Base-by-base conservation (phyloP, 495 filamentous ascomycete genomes). In the Polyplosphaeria fusca region DNA sequence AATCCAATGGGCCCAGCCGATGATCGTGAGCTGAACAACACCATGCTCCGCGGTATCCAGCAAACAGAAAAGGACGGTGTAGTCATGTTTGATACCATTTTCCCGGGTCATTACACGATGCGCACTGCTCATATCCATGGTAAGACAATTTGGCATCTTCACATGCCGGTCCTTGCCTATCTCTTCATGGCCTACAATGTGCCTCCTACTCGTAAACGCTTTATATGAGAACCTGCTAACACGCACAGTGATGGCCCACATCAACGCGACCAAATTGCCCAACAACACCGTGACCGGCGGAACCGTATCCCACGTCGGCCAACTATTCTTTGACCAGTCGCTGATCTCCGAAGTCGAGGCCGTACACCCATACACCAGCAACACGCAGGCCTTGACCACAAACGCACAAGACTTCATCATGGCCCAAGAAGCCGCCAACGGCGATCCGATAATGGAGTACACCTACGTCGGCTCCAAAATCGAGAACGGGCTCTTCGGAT, bases 271-370 rank as follows among this genome's bases (percentile, higher is more conserved):
- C 32, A 60, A 76, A 16, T 70, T 75, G 44, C 66, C 73, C 7
- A 80, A 83, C 71, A 75, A 71, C 57, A 82, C 77, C 19, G 54
- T 81, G 46, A 71, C 69, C 19, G 76, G 76, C 43, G 80, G 78
- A 3, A 64, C 65, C 0, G 73, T 80, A 16, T 73, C 77, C 1
- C 79, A 87, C 67, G 72, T 85, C 52, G 72, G 83, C 56, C 82
- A 86, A 66, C 60, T 86, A 12, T 87, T 82, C 77, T 87, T 80
- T 70, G 81, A 82, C 47, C 77, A 86, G 60, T 74, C 72, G 23
- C 76, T 85, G 30, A 77, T 80, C 55, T 68, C 61, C 12, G 73
- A 72, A 30, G 79, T 87, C 39, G 78, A 83, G 61, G 64, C 69
- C n/a, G 76, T 42, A n/a, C 70, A 68, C 45, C 79, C 78, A 0